Percentiles rank a stretch among this genome's conserved stretches.
Conservation (phyloP, 2,329 filamentous ascomycete species). For the Trichophyton equinum region DNA sequence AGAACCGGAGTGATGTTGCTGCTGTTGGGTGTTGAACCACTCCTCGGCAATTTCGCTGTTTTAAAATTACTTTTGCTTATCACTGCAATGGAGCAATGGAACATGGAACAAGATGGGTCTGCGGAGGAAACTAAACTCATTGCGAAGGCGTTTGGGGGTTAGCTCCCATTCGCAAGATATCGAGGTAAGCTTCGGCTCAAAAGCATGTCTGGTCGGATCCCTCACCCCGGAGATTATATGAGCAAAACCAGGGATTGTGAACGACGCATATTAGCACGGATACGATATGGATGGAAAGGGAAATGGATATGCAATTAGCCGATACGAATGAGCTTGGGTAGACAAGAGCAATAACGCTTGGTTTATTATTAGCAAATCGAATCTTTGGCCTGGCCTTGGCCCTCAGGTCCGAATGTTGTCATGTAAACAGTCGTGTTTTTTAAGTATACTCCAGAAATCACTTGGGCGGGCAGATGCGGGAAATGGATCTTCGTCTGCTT, state of each 20-base stretch:
- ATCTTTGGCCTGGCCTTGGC: background rate
- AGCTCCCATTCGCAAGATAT: background rate
- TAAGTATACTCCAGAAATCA: background rate
- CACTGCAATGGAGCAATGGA: background rate
- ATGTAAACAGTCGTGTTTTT: background rate
- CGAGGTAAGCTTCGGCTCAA: constrained; percentile 1
- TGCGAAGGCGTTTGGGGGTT: background rate
- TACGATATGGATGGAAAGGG: background rate
- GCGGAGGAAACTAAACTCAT: background rate
- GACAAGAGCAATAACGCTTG: background rate
- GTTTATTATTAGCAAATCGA: constrained; percentile 2
- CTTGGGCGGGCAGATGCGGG: constrained; percentile 1
- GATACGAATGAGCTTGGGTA: background rate
- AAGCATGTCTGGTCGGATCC: background rate
- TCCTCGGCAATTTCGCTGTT: background rate
- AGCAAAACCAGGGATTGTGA: background rate
- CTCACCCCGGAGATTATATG: constrained; percentile 3
- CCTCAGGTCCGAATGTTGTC: background rate
- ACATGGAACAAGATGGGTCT: background rate
- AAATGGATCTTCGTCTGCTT: background rate
- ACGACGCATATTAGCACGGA: background rate
- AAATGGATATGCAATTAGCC: constrained; percentile 2
- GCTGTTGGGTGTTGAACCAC: too few species aligned
- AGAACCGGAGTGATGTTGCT: background rate
- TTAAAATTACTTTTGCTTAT: background rate